A percentile compares a stretch with the other conserved stretches of the same genome.
Evolutionary conservation across 805 yeast species (phyloP).

Genomic region (Komagataella mondaviorum): DNA sequence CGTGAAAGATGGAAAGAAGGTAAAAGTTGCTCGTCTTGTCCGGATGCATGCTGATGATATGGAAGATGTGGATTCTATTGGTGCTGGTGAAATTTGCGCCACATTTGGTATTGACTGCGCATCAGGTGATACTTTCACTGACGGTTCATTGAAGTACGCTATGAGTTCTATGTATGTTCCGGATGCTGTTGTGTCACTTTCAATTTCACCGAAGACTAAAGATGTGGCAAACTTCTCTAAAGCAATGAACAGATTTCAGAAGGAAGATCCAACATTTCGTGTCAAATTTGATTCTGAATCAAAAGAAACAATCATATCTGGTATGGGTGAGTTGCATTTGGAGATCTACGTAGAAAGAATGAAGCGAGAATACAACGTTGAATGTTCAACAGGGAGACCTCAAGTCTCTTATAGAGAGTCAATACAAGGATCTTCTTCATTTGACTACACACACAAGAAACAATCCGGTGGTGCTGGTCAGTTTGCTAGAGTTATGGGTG

Average conservation of each 20-base stretch:
- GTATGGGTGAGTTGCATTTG: conserved; percentile 96
- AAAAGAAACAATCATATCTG: conserved; percentile 89
- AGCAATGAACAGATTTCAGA: conserved; percentile 94
- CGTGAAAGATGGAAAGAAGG: conserved; percentile 84
- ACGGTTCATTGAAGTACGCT: conserved; percentile 64
- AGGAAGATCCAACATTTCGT: conserved; percentile 97
- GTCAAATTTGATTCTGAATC: conserved; percentile 83
- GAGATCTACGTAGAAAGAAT: conserved; percentile 98
- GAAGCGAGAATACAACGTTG: conserved; percentile 94
- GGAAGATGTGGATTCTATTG: conserved; percentile 95
- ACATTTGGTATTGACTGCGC: conserved; percentile 98
- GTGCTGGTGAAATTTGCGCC: conserved; percentile 98
- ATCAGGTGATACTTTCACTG: conserved; percentile 96
- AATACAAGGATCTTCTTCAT: conserved; percentile 53
- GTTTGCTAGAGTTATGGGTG: conserved; percentile 92
- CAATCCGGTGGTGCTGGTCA: conserved; percentile 99
- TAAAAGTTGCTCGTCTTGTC: conserved; percentile 85
- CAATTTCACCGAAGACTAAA: conserved; percentile 77
- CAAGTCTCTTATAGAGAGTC: conserved; percentile 98
- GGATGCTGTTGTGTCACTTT: conserved; percentile 92
- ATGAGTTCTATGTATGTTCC: conserved; percentile 99
- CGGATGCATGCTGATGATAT: conserved; percentile 98
- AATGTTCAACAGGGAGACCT: conserved; percentile 92
- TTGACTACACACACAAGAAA: conserved; percentile 93
- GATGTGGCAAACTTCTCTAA: conserved; percentile 87